Evolutionary conservation across 2,329 filamentous ascomycete genomes (phyloP), one percentile per base, ranked within the genome.

Genomic region (Aureobasidium melanogenum): DNA sequence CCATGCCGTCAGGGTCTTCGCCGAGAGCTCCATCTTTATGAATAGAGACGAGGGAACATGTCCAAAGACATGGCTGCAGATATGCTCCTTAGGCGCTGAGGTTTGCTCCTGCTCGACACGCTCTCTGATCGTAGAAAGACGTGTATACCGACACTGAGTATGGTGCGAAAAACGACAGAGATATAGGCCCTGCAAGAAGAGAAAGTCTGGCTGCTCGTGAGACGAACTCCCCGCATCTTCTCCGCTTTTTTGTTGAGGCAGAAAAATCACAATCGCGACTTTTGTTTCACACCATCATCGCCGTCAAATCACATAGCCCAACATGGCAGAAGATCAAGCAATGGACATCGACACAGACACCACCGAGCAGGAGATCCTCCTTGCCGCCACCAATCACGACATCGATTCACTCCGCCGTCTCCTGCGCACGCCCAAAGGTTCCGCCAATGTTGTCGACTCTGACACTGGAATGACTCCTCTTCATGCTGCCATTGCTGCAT

Each of bases 381-480:
- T 87, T 51, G 84, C 85, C 24, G 81, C 87, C 38, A 80, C 85
- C 5, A 80, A 86, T 66, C 87, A 89, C 73, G 81, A 96, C 72
- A 75, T 87, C 63, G 73, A 81, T 38, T 80, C 82, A 54, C 82
- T 96, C 44, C 87, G 86, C 71, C 81, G 82, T 61, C 82, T 96
- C 8, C 82, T 95, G 64, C 80, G 82, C 68, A 80, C 76, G 57
- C 61, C 61, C 17, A 62, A 36, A 10, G 76, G 78, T 52, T 86
- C 77, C 77, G 89, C 78, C 34, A 91, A 88, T 72, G 85, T 88
- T 5, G 91, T 93, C 73, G 93, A 97, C 70, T 83, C 88, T 6
- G 85, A 87, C 63, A 96, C 92, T 0, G 89, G 90, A 63, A 91
- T 88, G 73, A 91, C 91, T 9, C 91, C 93, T 10, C 81, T 97